Conservation (phyloP, 2,329 filamentous ascomycete species). For the Microdochium bolleyi region DNA sequence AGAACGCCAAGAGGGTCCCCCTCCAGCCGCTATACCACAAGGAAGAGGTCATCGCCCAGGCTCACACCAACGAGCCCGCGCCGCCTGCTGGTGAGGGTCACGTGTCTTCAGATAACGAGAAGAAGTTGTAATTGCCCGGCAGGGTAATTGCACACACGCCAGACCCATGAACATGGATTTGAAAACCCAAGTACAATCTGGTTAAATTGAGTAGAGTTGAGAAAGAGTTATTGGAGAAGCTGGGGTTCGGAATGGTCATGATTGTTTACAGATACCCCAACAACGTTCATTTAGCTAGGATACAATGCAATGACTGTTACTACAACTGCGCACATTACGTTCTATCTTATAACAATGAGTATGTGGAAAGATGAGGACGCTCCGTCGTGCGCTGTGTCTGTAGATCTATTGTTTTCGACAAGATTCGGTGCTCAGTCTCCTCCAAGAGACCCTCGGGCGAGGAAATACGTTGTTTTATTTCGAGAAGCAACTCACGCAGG, state of each 20-base stretch:
- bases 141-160: too few species aligned
- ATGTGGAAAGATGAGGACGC: too few species aligned
- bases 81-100: not conserved
- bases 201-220: not conserved
- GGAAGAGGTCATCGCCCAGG: conserved; percentile 6
- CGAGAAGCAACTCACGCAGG: too few species aligned
- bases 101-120: not conserved
- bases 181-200: too few species aligned
- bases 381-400: too few species aligned
- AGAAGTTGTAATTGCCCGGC: not conserved
- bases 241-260: not conserved
- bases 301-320: not conserved
- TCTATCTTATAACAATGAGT: not conserved
- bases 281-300: not conserved
- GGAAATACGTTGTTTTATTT: too few species aligned
- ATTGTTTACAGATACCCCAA: not conserved
- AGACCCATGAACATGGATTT: too few species aligned
- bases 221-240: not conserved
- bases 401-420: too few species aligned
- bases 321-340: too few species aligned
- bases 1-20: conserved; percentile 8
- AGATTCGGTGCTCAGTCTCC: too few species aligned
- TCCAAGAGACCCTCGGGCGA: too few species aligned
- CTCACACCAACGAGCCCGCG: not conserved
- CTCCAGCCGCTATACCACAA: conserved; percentile 19